These are phyloP conservation scores for Chytriomyces sp. DNA, from an alignment of 192 early-diverging fungal genomes.

Conservation along the genomic window DNA sequence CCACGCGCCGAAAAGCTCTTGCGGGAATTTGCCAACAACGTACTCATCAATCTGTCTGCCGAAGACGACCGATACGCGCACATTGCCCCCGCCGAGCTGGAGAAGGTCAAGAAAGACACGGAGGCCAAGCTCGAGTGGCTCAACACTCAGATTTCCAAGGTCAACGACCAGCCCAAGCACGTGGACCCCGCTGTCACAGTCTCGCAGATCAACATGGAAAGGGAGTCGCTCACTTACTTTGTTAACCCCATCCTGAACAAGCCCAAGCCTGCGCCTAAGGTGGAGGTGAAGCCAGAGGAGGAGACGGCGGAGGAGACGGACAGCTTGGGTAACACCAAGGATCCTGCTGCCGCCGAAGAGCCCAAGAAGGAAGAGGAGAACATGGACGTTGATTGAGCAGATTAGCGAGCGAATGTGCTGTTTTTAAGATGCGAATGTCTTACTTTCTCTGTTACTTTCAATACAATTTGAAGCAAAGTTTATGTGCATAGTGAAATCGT, in stretches of 20 bases:
- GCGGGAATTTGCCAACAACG: slow-evolving; percentile 74
- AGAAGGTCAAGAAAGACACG: slow-evolving; percentile 74
- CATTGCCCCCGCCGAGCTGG: slow-evolving; percentile 83
- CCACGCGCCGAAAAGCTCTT: slow-evolving; percentile 80
- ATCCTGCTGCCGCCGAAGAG: slow-evolving; percentile 37
- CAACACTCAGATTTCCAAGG: slow-evolving; percentile 75
- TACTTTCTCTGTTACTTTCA: no score
- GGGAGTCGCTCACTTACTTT: slow-evolving; percentile 63
- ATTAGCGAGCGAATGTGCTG: no score
- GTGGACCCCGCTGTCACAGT: slow-evolving; percentile 70
- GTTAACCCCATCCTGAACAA: slow-evolving; percentile 82
- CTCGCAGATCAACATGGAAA: slow-evolving; percentile 75
- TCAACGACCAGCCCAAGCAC: slow-evolving; percentile 75
- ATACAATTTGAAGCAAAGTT: no score
- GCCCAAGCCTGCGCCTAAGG: slow-evolving; percentile 83
- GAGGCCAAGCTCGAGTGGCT: slow-evolving; percentile 85
- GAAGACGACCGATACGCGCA: slow-evolving; percentile 85
- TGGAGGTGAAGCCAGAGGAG: slow-evolving; percentile 44
- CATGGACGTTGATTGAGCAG: slow-evolving; percentile 77
- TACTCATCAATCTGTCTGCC: slow-evolving; percentile 70
- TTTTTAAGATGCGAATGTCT: no score
- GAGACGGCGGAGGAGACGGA: slow-evolving; percentile 24
- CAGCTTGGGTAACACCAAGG: slow-evolving; percentile 28
- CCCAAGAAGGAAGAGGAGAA: slow-evolving; percentile 51
- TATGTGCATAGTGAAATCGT: no score